Base-by-base conservation (phyloP, 768 basidiomycete species). In the Pisolithus marmoratus region DNA sequence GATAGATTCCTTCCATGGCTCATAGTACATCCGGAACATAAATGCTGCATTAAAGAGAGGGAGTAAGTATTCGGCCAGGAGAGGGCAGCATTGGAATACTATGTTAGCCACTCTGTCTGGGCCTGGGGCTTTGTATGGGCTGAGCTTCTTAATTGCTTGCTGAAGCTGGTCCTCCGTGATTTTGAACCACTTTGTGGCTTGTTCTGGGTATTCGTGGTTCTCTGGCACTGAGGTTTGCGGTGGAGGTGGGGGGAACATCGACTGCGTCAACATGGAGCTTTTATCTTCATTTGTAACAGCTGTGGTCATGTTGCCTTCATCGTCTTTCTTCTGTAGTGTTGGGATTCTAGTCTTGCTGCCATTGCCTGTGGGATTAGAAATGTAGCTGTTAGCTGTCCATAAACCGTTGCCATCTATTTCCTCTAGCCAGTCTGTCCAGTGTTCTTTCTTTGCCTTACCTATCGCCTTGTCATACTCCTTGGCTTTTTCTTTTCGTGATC, bases 71-170 rank as follows among this genome's bases (percentile, higher is more conserved):
- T 11, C 3, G 5, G 29, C 3, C 3, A 29, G 29, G 9, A 1
- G 76, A 0, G 50, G 26, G 27, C 56, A 56, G 12, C 54, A n/a
- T 17, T 50, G 60, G n/a, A 64, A 52, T 0, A 66, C 56, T 0
- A 57, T 47, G 41, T 71, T 71, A 3, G 38, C 22, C 4, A 69
- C 70, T 4, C 58, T 62, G 23, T 70, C 66, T 8, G 63, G 63
- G 0, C 64, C 62, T 20, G 52, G 56, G 1, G 60, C 60, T 48
- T 65, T 58, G 54, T 55, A 53, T 1, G 57, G 59, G 20, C 43
- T 51, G 1, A 66, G 54, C 1, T 52, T 41, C 0, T 11, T 24
- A 11, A 67, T 52, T 0, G 49, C 46, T 0, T 31, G 12, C 0
- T 2, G 1, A 0, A 68, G 57, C 11, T 60, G 55, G 1, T 51